phyloP scores from a whole-genome alignment of 805 yeast genomes.

The Wickerhamiella nectarea region DNA sequence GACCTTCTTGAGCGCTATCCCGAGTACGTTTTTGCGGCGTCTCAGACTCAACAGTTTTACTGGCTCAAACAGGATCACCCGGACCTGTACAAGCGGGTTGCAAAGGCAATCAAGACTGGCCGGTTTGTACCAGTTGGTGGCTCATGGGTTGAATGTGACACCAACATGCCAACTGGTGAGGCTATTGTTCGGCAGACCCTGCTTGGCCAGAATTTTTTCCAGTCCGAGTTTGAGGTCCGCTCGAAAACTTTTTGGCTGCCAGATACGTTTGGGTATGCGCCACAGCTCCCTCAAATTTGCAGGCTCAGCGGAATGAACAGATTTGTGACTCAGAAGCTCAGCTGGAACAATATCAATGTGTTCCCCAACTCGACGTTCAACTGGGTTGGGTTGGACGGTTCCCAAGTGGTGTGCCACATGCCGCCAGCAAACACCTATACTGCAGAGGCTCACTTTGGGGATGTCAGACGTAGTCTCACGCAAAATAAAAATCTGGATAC shows the following conservation, averaged over 20 bases:
- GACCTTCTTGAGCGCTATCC: slow-evolving; percentile 77
- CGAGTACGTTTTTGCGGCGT: slow-evolving; percentile 86
- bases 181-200: slow-evolving; percentile 77
- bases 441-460: slow-evolving; percentile 85
- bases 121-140: slow-evolving; percentile 90
- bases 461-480: slow-evolving; percentile 61
- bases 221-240: slow-evolving; percentile 62
- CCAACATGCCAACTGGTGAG: slow-evolving; percentile 92
- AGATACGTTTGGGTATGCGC: slow-evolving; percentile 91
- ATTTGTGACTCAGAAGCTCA: slow-evolving; percentile 82
- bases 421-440: slow-evolving; percentile 96
- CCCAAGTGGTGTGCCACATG: slow-evolving; percentile 91
- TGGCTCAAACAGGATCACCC: slow-evolving; percentile 88
- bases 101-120: slow-evolving; percentile 49
- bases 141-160: slow-evolving; percentile 95
- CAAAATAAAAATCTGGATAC: slow-evolving; percentile 77
- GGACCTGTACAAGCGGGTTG: slow-evolving; percentile 48
- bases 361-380: slow-evolving; percentile 87
- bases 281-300: slow-evolving; percentile 89
- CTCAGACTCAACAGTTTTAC: slow-evolving; percentile 90
- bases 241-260: slow-evolving; percentile 87
- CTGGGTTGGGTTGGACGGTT: slow-evolving; percentile 91
- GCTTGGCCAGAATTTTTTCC: slow-evolving; percentile 77
- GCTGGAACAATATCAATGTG: slow-evolving; percentile 89
- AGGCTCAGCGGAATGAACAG: slow-evolving; percentile 72